phyloP scores from a whole-genome alignment of 2,329 filamentous ascomycete species.

The Pochonia chlamydosporia region DNA sequence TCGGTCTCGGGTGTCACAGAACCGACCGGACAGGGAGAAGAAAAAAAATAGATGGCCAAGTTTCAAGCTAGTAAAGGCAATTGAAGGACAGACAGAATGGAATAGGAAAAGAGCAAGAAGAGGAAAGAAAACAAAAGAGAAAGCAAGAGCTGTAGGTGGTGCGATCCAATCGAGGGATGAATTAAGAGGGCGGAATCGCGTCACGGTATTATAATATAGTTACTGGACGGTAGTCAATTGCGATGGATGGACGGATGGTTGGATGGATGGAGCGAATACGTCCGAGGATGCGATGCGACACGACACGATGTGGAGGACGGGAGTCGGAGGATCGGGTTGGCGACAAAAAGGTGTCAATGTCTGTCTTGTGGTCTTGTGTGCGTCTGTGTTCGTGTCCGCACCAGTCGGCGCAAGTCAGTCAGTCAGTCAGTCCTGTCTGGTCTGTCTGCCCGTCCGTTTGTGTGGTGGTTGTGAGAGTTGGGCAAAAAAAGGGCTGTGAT shows the following conservation, averaged over 20 bases:
- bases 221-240: constrained; percentile 1
- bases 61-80: not conserved
- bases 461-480: too few relatives aligned
- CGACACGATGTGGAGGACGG: constrained; percentile 3
- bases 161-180: constrained; percentile 3
- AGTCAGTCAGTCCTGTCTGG: too few relatives aligned
- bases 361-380: too few relatives aligned
- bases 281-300: constrained; percentile 8
- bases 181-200: constrained; percentile 2
- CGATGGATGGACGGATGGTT: too few relatives aligned
- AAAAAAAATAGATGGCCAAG: not conserved
- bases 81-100: not conserved
- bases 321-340: constrained; percentile 5
- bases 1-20: not conserved
- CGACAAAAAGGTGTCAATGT: not conserved
- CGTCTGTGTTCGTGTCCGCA: too few relatives aligned
- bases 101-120: not conserved
- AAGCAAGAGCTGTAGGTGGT: constrained; percentile 2
- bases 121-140: constrained; percentile 2
- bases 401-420: too few relatives aligned
- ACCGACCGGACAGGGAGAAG: not conserved
- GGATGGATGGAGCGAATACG: constrained; percentile 7
- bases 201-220: not conserved
- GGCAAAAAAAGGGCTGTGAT: too few relatives aligned
- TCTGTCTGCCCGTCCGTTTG: too few relatives aligned